Evolutionary conservation across 352 stramenopile species (phyloP), one percentile per base, ranked within the genome.

Genomic region (Pythium scleroteichum): DNA sequence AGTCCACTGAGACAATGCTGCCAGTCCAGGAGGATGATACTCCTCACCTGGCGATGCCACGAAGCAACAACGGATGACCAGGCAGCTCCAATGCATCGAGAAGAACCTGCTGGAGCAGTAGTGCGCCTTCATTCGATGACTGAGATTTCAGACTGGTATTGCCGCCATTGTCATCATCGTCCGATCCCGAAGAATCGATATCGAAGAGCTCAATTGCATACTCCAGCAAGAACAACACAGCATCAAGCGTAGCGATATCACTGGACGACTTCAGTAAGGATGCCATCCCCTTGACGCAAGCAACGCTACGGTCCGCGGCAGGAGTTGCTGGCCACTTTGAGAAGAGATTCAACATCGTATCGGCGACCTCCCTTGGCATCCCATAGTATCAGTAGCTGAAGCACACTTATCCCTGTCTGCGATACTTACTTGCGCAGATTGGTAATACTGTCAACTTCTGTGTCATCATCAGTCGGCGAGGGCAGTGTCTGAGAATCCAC

Each of bases 161-260:
- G 10, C 48, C 22, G 1, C 48, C 47, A 14, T 22, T 63, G 35
- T 50, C 68, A 53, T 88, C 76, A 8, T 77, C 76, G 20, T 84
- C 75, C 12, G 77, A 88, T 54, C 83, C 82, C 1, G 84, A 87
- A n/a, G 79, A 90, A 59, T 90, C 75, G 52, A 84, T 81, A 64
- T 95, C 86, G 51, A 93, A 91, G 22, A 95, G 63, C 60, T 95
- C 86, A 46, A 93, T 77, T 61, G 82, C 81, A 49, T 80, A 84
- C 32, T 88, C 82, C 9, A 95, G 66, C 41, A 95, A 69, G 53
- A 79, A 92, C 16, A 93, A 60, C 10, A 92, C 72, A 10, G 83
- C 82, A 49, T 91, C 82, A 27, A 90, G 63, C 27, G 78, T 61
- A 5, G 72, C 82, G n/a, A 92, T 27, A 41, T 93, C 75, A 4